Conservation (phyloP, 1,284 basidiomycete genomes). For the Apiotrichum veenhuisii region DNA sequence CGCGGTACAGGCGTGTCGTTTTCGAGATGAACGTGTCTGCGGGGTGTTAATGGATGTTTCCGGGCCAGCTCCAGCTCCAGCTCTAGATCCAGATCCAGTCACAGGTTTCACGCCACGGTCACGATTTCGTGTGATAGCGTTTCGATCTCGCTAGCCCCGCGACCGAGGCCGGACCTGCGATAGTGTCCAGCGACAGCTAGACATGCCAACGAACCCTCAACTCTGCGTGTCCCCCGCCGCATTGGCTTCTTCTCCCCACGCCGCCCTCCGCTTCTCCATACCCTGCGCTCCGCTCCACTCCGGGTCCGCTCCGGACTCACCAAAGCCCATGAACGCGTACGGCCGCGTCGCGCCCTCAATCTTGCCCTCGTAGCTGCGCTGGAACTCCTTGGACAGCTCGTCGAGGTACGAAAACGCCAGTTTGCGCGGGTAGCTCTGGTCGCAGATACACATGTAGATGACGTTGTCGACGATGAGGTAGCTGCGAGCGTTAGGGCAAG, state of each 20-base stretch:
- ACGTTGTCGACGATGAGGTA: conserved; percentile 93
- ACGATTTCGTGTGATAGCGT: too few relatives aligned
- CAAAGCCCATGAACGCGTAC: conserved; percentile 94
- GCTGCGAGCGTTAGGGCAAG: conserved; percentile 53
- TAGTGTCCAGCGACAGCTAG: too few relatives aligned
- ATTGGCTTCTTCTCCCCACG: too few relatives aligned
- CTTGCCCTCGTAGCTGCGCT: conserved; percentile 81
- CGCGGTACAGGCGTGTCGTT: conserved; percentile 89
- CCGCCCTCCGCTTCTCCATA: too few relatives aligned
- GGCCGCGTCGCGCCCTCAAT: conserved; percentile 80
- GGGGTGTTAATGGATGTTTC: background rate
- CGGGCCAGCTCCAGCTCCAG: too few relatives aligned
- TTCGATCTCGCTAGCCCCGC: too few relatives aligned
- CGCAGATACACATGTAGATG: conserved; percentile 90
- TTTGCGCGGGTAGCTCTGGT: conserved; percentile 95
- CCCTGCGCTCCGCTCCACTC: too few relatives aligned
- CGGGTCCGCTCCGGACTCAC: conserved; percentile 57
- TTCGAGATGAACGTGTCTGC: conserved; percentile 99
- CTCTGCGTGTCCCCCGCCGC: too few relatives aligned
- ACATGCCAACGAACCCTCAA: too few relatives aligned
- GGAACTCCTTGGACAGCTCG: conserved; percentile 94
- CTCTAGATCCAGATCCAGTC: too few relatives aligned
- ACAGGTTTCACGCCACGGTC: too few relatives aligned
- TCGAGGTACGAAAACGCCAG: conserved; percentile 97
- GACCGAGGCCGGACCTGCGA: background rate